phyloP scores from a whole-genome alignment of 2,329 filamentous ascomycete species.

The Aspergillus pseudoglaucus region DNA sequence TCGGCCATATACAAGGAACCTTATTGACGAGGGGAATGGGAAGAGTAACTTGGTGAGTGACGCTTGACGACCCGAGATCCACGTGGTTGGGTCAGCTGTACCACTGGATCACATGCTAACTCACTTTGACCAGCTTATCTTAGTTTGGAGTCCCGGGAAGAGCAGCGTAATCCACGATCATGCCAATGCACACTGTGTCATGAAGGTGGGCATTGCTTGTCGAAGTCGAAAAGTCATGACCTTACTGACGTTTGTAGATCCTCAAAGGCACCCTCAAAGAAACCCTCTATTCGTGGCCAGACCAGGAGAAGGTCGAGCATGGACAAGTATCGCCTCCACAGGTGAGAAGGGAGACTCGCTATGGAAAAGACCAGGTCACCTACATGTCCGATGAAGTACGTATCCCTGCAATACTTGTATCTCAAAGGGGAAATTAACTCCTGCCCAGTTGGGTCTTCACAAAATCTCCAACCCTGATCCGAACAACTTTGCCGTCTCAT shows the following conservation, averaged over 20 bases:
- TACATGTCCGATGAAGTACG: constrained; percentile 75
- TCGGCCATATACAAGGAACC: constrained; percentile 74
- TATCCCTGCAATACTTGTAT: not conserved
- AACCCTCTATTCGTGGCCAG: constrained; percentile 71
- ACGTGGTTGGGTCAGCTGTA: not conserved
- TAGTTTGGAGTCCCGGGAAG: constrained; percentile 84
- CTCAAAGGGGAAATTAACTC: not conserved
- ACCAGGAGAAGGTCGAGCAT: constrained; percentile 39
- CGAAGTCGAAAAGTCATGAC: not conserved
- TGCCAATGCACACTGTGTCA: constrained; percentile 82
- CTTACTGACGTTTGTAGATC: constrained; percentile 42
- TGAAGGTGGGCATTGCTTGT: constrained; percentile 53
- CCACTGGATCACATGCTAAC: constrained; percentile 5
- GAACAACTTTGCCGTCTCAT: constrained; percentile 69
- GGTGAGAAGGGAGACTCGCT: constrained; percentile 61
- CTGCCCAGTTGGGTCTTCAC: constrained; percentile 66
- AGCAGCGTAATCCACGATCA: constrained; percentile 83
- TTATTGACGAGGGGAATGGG: constrained; percentile 84
- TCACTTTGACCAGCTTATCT: constrained; percentile 57
- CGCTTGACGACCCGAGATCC: not conserved
- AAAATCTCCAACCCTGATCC: constrained; percentile 68
- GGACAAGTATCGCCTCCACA: constrained; percentile 49
- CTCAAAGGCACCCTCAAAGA: constrained; percentile 73
- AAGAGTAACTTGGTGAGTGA: constrained; percentile 63
- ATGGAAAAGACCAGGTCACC: constrained; percentile 66